A percentile compares a stretch with the other conserved stretches of the same genome.
phyloP scores from a whole-genome alignment of 2,329 filamentous ascomycete species.

The Colletotrichum lini region DNA sequence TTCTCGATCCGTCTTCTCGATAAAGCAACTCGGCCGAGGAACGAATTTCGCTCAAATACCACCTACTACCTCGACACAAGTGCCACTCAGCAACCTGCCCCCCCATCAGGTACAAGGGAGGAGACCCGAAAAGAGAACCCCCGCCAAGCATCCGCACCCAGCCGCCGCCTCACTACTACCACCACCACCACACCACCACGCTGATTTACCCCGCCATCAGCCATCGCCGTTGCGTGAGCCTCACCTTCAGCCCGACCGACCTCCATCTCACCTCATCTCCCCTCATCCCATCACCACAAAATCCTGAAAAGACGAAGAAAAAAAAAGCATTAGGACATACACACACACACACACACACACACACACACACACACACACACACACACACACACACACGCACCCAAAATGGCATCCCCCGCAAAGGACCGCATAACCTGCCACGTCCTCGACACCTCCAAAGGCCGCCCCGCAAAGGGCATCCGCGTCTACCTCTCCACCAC shows the following conservation, averaged over 20 bases:
- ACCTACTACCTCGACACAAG: no score
- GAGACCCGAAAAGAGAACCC: no score
- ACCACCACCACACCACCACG: not conserved
- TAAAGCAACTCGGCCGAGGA: no score
- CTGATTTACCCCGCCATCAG: slow-evolving; percentile 4
- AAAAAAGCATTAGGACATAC: not conserved
- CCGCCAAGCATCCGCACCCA: not conserved
- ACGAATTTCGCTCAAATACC: no score
- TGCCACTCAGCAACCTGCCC: no score
- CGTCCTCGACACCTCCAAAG: slow-evolving; percentile 85
- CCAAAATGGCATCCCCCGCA: slow-evolving; percentile 24
- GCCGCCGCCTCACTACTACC: not conserved
- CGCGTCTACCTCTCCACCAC: slow-evolving; percentile 74
- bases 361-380: not conserved
- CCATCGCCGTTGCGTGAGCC: not conserved
- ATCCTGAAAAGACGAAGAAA: not conserved
- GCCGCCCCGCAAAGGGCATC: slow-evolving; percentile 77
- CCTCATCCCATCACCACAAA: not conserved
- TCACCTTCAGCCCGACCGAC: slow-evolving; percentile 1
- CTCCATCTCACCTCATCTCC: not conserved
- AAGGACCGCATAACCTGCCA: slow-evolving; percentile 87
- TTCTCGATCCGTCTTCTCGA: no score
- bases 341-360: not conserved
- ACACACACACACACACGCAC: not conserved
- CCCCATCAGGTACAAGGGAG: no score